These are phyloP conservation scores for Tremella mesenterica DNA, from an alignment of 768 basidiomycete species.

Conservation along the genomic window DNA sequence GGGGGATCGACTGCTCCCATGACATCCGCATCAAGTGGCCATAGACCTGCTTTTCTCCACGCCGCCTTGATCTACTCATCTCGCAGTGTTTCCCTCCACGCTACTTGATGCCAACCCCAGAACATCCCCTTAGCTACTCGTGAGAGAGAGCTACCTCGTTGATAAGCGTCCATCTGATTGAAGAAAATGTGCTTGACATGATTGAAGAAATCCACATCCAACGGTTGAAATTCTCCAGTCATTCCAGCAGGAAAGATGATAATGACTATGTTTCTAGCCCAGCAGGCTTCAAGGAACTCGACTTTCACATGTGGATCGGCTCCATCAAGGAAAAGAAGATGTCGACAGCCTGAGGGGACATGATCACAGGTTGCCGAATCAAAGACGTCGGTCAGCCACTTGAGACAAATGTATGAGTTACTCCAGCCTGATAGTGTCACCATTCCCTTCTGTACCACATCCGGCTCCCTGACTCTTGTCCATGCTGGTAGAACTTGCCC, in stretches of 20 bases:
- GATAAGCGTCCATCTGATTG: slow-evolving; percentile 1
- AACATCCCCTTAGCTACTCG: slow-evolving; percentile 1
- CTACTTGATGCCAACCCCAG: slow-evolving; percentile 6
- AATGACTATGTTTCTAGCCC: slow-evolving; percentile 8
- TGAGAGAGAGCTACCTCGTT: background rate
- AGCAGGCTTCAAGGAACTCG: slow-evolving; percentile 11
- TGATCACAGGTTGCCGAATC: slow-evolving; percentile 2
- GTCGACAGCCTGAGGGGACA: background rate
- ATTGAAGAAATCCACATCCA: slow-evolving; percentile 15
- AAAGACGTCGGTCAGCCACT: slow-evolving; percentile 7
- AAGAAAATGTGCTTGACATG: slow-evolving; percentile 1
- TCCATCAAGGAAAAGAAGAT: slow-evolving; percentile 16
- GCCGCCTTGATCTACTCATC: slow-evolving; percentile 1
- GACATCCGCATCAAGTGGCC: slow-evolving; percentile 8
- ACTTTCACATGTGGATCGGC: slow-evolving; percentile 6
- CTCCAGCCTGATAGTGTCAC: slow-evolving; percentile 5
- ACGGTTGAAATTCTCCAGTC: slow-evolving; percentile 8
- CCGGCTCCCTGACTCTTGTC: background rate
- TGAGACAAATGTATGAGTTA: background rate
- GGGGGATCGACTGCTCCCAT: too few relatives aligned
- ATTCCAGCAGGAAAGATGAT: slow-evolving; percentile 10
- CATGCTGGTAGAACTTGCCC: slow-evolving; percentile 1
- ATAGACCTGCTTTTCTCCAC: slow-evolving; percentile 9
- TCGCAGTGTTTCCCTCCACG: slow-evolving; percentile 4
- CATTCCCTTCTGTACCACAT: background rate